Evolutionary conservation across 2,329 filamentous ascomycete species (phyloP).

Genomic region (Dendryphion nanum): DNA sequence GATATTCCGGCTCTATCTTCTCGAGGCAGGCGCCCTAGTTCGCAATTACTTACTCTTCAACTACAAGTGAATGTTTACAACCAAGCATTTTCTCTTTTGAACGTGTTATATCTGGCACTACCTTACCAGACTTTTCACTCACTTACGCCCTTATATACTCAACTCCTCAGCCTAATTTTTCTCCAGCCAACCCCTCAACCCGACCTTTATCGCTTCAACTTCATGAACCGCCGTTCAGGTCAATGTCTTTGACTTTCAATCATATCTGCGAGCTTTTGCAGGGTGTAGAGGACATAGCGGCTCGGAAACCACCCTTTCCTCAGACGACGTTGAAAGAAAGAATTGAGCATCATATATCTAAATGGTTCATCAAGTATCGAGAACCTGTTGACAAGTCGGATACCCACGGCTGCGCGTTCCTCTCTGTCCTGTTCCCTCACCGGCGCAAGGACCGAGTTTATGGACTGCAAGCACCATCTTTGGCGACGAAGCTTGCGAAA

Average conservation of each 20-base stretch:
- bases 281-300: conserved; percentile 55
- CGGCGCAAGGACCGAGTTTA: conserved; percentile 77
- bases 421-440: conserved; percentile 76
- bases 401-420: conserved; percentile 61
- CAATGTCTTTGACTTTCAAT: conserved; percentile 70
- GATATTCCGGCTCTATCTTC: no score
- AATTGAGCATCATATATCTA: conserved; percentile 44
- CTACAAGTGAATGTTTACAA: no score
- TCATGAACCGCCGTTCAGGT: no score
- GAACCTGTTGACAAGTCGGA: conserved; percentile 56
- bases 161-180: no score
- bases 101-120: no score
- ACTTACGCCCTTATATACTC: no score
- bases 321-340: conserved; percentile 16
- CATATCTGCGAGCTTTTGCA: conserved; percentile 73
- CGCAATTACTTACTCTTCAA: no score
- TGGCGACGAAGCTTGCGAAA: conserved; percentile 67
- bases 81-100: no score
- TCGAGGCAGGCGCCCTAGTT: no score
- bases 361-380: conserved; percentile 70
- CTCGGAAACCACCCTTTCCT: conserved; percentile 41
- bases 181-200: no score
- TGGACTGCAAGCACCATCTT: conserved; percentile 58
- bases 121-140: no score
- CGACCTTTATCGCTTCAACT: no score